Base-by-base conservation (phyloP, 2,329 filamentous ascomycete species). In the Chaetomiaceae sp. region DNA sequence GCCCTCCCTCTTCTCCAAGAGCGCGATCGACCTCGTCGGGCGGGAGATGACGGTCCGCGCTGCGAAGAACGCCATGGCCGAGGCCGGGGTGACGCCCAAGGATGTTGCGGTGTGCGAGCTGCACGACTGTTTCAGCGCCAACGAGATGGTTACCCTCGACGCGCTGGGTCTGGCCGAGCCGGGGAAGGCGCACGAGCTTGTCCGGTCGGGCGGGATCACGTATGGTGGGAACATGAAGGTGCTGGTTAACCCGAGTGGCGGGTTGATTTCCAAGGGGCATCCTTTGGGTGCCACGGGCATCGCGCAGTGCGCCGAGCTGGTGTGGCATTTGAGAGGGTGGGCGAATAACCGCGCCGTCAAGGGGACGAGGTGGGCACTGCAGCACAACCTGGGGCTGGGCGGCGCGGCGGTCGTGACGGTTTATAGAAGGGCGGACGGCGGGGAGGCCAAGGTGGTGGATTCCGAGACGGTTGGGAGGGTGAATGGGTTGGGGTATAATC, bases 271-370 rank as follows among this genome's bases (percentile, higher is more conserved):
- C 59, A 97, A 97, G 76, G 94, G 92, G 37, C 92, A 97, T 70
- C 92, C 94, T 0, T 83, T 97, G 4, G 92, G 92, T 31, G 92
- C 92, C 0, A 95, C 90, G 0, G 92, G 94, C n/a, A 80, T 97
- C 48, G 94, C 92, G 12, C 92, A 97, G 74, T 96, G 91, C 68
- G 89, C 92, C 5, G 92, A 97, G 74, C 77, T 97, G 12, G 88
- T 95, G 25, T 97, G 92, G 92, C 92, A 97, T 67, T 77, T 97
- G 63, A 83, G 92, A 60, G 92, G 92, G 12, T 96, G 92, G 92
- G 92, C 92, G 19, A 96, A 94, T 72, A 96, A 96, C 76, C 81
- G 92, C 37, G 74, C 83, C 15, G 79, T 88, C 1, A 74, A 81
- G 19, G 78, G 79, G 54, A 94, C 91, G 0, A 81, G 74, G 57